Evolutionary conservation across 1,284 basidiomycete genomes (phyloP), one percentile per base, ranked within the genome.

Genomic region (Trichosporon faecale): DNA sequence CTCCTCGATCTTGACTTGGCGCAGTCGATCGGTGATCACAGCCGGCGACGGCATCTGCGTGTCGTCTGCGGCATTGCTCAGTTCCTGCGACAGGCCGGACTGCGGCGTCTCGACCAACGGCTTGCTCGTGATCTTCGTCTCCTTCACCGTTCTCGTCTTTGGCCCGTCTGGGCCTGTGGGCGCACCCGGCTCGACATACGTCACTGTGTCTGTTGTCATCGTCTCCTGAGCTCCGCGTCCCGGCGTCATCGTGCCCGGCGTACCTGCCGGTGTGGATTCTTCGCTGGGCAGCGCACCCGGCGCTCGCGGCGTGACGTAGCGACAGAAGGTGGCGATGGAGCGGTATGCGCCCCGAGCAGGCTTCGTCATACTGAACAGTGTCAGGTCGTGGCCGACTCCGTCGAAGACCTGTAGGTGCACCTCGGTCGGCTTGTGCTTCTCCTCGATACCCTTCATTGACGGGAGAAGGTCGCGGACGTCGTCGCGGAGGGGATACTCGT

Each of bases 351-450:
- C 78, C 21, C 78, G 73, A 0, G 78, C 71, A 0, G 92, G 91
- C 0, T 89, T 91, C 1, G 91, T 91, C 84, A 94, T 94, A 0
- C 91, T 88, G 79, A 94, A 94, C 2, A 95, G 85, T 0, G 93
- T 92, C 11, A 95, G 84, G 66, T 83, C 82, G 77, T 88, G 86
- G 72, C 86, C 86, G 63, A 84, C 84, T 81, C 83, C 83, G 68
- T 86, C 86, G 73, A 85, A 86, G 3, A 87, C 82, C 81, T 99
- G 96, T 12, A 99, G 85, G 83, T 99, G 96, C 16, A 98, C 94
- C 70, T 91, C 88, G 0, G 96, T 97, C 0, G 93, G 89, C 2
- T 83, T 86, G 76, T 86, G 86, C 11, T 86, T 85, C 25, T 84
- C 80, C 78, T 91, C 91, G 71, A 93, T 91, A 1, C 87, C 89